Percentiles rank a stretch among this genome's conserved stretches.
These are phyloP conservation scores for Clonostachys sp. DNA, from an alignment of 2,329 filamentous ascomycete species.

Conservation along the genomic window DNA sequence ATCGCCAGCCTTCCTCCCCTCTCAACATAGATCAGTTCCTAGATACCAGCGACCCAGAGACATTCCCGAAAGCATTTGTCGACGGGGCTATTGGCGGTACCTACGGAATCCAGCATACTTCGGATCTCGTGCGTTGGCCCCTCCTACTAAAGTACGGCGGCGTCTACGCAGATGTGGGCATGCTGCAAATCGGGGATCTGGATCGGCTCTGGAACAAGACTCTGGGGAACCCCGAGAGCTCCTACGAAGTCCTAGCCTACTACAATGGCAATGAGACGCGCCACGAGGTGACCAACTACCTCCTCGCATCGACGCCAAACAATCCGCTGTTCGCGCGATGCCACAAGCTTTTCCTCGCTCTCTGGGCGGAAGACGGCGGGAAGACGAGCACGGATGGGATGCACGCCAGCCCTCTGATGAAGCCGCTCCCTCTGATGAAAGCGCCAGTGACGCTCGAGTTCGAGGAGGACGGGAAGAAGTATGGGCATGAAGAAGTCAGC, in stretches of 20 bases:
- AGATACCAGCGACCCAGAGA: conserved; percentile 31
- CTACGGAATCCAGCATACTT: conserved; percentile 48
- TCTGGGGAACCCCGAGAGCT: conserved; percentile 37
- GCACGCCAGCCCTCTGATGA: conserved; percentile 38
- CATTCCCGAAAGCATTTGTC: conserved; percentile 44
- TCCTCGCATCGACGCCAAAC: conserved; percentile 26
- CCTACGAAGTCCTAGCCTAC: conserved; percentile 42
- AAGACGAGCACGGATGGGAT: conserved; percentile 45
- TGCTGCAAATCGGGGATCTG: conserved; percentile 53
- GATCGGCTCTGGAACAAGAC: conserved; percentile 46
- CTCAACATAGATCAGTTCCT: conserved; percentile 44
- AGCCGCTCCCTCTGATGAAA: conserved; percentile 32
- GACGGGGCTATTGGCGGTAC: conserved; percentile 41
- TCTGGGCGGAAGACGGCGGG: conserved; percentile 41
- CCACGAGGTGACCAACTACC: conserved; percentile 41
- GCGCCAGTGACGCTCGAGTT: conserved; percentile 4
- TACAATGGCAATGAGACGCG: conserved; percentile 26
- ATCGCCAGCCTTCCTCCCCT: conserved; percentile 34
- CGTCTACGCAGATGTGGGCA: conserved; percentile 52
- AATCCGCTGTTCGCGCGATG: conserved; percentile 42
- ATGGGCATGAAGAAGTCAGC: conserved; percentile 28
- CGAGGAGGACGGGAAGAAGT: conserved; percentile 15
- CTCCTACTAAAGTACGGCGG: conserved; percentile 52
- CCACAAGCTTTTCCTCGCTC: conserved; percentile 42
- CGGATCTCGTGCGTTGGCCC: conserved; percentile 53